These are phyloP conservation scores for Tylopilus rubrobrunneus DNA, from an alignment of 768 basidiomycete genomes.

Conservation along the genomic window DNA sequence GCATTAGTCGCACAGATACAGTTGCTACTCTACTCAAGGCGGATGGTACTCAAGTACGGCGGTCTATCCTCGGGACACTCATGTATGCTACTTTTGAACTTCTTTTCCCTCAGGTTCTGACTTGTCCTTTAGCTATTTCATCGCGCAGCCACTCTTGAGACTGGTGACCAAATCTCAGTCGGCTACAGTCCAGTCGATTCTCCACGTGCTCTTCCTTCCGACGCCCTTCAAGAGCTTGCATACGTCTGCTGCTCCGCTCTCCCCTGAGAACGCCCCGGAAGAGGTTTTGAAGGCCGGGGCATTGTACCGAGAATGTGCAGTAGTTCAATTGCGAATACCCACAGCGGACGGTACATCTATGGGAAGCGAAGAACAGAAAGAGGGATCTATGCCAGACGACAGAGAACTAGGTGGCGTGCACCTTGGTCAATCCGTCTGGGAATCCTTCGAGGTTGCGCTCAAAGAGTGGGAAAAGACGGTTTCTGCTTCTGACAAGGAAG, in stretches of 20 bases:
- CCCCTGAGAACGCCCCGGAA: constrained; percentile 32
- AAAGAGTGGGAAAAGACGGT: constrained; percentile 58
- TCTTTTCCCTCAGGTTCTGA: background rate
- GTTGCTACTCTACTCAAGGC: constrained; percentile 42
- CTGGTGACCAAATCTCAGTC: constrained; percentile 66
- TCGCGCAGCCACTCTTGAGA: constrained; percentile 62
- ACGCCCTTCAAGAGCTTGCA: constrained; percentile 65
- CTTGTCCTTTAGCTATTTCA: constrained; percentile 49
- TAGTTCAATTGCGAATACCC: constrained; percentile 46
- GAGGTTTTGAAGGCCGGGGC: constrained; percentile 78
- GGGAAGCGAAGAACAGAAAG: constrained; percentile 26
- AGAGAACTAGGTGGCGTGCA: constrained; percentile 69
- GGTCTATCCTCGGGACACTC: constrained; percentile 42
- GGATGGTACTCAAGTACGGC: constrained; percentile 27
- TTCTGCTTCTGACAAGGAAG: constrained; percentile 20
- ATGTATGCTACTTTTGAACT: constrained; percentile 39
- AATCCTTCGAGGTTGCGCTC: constrained; percentile 63
- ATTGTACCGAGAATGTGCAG: constrained; percentile 72
- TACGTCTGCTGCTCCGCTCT: constrained; percentile 6
- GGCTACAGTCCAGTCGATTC: constrained; percentile 66
- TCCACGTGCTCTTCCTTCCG: constrained; percentile 79
- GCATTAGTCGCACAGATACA: constrained; percentile 69
- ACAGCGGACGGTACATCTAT: constrained; percentile 17
- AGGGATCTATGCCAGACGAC: constrained; percentile 49
- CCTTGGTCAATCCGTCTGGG: constrained; percentile 71